A percentile compares a stretch with the other conserved stretches of the same genome.
Conservation (phyloP, 768 basidiomycete species). For the Daedalea quercina region DNA sequence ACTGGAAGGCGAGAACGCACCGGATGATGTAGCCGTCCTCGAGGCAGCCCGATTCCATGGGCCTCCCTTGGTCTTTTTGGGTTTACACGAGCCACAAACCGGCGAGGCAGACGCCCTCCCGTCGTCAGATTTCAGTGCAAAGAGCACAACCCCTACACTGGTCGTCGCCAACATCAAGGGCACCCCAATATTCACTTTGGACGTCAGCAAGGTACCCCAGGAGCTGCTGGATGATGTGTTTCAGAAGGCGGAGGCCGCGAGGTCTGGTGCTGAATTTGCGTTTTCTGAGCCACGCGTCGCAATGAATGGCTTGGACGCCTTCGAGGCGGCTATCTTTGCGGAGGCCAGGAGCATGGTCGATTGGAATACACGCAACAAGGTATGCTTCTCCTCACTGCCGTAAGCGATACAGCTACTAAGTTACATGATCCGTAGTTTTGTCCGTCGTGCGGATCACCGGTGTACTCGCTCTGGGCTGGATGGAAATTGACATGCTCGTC, state of each 20-base stretch:
- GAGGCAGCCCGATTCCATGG: constrained; percentile 58
- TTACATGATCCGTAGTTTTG: constrained; percentile 58
- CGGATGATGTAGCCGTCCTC: constrained; percentile 25
- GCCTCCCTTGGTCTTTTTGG: constrained; percentile 69
- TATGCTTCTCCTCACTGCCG: constrained; percentile 19
- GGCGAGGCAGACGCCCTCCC: constrained; percentile 45
- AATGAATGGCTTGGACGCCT: constrained; percentile 48
- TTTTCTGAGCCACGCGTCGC: constrained; percentile 65
- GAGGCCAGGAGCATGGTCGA: constrained; percentile 78
- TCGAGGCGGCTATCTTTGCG: constrained; percentile 73
- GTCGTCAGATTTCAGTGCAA: constrained; percentile 51
- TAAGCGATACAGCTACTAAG: neutral
- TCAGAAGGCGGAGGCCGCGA: constrained; percentile 28
- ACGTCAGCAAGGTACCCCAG: constrained; percentile 51
- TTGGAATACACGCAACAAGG: constrained; percentile 91
- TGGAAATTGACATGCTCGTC: constrained; percentile 88
- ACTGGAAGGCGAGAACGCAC: constrained; percentile 27
- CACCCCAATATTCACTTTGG: constrained; percentile 81
- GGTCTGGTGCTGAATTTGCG: constrained; percentile 33
- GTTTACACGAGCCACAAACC: constrained; percentile 54
- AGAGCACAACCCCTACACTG: constrained; percentile 31
- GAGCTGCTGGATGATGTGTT: constrained; percentile 36
- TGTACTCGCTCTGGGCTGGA: constrained; percentile 88
- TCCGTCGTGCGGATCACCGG: constrained; percentile 74
- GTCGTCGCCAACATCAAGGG: constrained; percentile 62